Evolutionary conservation across 2,329 filamentous ascomycete species (phyloP).

Genomic region (Clarireedia monteithiana): DNA sequence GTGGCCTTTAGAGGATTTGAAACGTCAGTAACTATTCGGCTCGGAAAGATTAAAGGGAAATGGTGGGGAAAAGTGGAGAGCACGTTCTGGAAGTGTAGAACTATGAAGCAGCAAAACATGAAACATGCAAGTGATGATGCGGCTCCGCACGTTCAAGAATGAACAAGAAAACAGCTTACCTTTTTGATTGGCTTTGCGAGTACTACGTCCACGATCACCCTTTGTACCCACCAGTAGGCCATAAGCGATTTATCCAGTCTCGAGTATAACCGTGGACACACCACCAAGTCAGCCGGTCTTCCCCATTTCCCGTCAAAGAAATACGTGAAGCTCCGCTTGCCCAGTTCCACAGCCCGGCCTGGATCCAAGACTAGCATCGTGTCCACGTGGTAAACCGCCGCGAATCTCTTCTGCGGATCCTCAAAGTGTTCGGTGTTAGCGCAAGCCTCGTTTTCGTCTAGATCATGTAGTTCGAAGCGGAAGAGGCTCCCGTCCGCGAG

Average conservation of each 20-base stretch:
- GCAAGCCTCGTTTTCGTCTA: neutral
- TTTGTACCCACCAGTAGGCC: neutral
- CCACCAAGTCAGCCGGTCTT: neutral
- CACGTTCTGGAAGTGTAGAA: too few species aligned
- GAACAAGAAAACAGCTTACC: too few species aligned
- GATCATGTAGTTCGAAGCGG: neutral
- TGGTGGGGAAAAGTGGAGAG: too few species aligned
- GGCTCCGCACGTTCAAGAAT: too few species aligned
- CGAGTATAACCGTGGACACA: neutral
- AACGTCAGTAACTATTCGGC: too few species aligned
- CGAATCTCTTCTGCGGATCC: neutral
- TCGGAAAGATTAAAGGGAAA: too few species aligned
- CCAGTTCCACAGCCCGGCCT: neutral
- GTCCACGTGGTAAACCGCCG: neutral
- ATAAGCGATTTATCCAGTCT: neutral
- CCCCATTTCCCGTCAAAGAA: neutral
- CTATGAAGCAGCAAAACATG: too few species aligned
- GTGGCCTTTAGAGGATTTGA: too few species aligned
- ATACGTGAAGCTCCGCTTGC: neutral
- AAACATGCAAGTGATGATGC: too few species aligned
- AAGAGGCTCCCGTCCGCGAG: neutral
- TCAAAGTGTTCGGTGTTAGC: too few species aligned
- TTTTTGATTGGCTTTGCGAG: too few species aligned
- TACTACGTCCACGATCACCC: neutral
- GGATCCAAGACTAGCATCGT: neutral